Evolutionary conservation across 2,329 filamentous ascomycete genomes (phyloP).

Genomic region (Ambrosiella cleistominuta): DNA sequence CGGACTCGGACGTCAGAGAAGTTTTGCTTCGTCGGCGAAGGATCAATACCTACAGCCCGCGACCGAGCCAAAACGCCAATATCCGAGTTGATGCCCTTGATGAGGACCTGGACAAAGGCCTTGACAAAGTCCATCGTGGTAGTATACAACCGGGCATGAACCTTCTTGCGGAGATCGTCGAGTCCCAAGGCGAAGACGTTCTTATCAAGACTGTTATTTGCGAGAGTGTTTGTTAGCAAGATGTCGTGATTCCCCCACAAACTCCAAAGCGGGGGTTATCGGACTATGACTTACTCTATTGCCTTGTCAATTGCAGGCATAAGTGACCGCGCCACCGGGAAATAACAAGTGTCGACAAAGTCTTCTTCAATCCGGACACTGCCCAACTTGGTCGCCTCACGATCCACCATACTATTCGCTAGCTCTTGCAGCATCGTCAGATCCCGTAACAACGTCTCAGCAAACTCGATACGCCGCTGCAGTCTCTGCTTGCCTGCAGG

Average conservation of each 20-base stretch:
- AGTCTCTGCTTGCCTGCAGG: slow-evolving; percentile 62
- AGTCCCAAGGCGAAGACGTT: slow-evolving; percentile 39
- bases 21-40: slow-evolving; percentile 31
- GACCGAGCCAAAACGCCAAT: slow-evolving; percentile 17
- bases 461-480: slow-evolving; percentile 73
- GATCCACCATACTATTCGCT: slow-evolving; percentile 51
- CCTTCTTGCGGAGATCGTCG: slow-evolving; percentile 29
- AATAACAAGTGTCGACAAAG: slow-evolving; percentile 79
- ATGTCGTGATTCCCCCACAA: background rate
- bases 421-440: slow-evolving; percentile 58
- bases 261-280: background rate
- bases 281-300: slow-evolving; percentile 45
- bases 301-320: slow-evolving; percentile 66
- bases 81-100: slow-evolving; percentile 31
- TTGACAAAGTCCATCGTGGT: slow-evolving; percentile 38
- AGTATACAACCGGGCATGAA: slow-evolving; percentile 40
- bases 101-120: slow-evolving; percentile 38
- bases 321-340: slow-evolving; percentile 65
- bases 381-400: slow-evolving; percentile 62
- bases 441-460: slow-evolving; percentile 55
- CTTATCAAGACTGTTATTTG: slow-evolving; percentile 40
- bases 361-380: slow-evolving; percentile 58
- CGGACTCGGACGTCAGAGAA: slow-evolving; percentile 60
- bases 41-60: slow-evolving; percentile 24
- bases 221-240: slow-evolving; percentile 2